phyloP scores from a whole-genome alignment of 805 yeast species.

The Suhomyces vadensis region DNA sequence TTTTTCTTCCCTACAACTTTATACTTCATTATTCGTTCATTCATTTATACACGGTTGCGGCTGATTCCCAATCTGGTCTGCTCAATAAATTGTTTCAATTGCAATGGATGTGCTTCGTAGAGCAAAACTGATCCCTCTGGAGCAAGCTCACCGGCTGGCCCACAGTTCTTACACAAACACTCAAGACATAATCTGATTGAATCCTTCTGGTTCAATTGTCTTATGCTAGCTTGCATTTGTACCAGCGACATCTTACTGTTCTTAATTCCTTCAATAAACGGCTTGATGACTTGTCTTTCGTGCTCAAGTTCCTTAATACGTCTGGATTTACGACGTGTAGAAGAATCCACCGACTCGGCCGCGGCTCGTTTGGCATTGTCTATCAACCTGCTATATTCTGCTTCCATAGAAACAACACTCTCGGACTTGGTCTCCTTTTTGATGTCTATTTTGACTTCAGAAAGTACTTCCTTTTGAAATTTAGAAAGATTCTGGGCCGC shows the following conservation, averaged over 20 bases:
- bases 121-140: conserved; percentile 26
- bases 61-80: conserved; percentile 17
- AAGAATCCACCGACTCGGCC: conserved; percentile 4
- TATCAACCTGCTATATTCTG: conserved; percentile 19
- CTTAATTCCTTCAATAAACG: not conserved
- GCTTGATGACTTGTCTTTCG: conserved; percentile 8
- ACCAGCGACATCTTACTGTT: conserved; percentile 23
- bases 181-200: conserved; percentile 31
- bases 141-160: conserved; percentile 16
- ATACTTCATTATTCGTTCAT: conserved; percentile 1
- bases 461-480: conserved; percentile 1
- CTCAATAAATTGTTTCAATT: conserved; percentile 21
- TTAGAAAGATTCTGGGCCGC: conserved; percentile 6
- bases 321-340: conserved; percentile 13
- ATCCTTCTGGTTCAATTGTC: conserved; percentile 27
- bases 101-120: conserved; percentile 21
- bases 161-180: conserved; percentile 24
- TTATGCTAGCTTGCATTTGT: conserved; percentile 21
- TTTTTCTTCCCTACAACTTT: too few species aligned
- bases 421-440: conserved; percentile 2
- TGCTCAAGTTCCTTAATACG: conserved; percentile 17
- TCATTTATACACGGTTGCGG: conserved; percentile 1
- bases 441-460: not conserved
- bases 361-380: conserved; percentile 19
- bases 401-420: conserved; percentile 15